Evolutionary conservation across 2,329 filamentous ascomycete species (phyloP).

Genomic region (Ustulina deusta): DNA sequence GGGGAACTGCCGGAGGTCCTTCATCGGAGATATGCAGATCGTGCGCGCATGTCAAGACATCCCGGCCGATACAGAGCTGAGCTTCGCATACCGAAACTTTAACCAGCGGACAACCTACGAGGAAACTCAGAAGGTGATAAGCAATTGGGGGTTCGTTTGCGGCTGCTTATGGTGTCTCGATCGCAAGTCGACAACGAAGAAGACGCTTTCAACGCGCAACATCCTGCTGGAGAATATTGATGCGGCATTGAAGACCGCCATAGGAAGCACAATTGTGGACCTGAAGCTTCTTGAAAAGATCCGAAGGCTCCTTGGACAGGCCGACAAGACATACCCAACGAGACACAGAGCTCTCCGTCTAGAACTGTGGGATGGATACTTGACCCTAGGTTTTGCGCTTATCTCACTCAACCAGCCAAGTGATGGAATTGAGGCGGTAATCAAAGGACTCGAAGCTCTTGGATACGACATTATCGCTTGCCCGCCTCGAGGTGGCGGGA

Average conservation of each 20-base stretch:
- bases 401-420: neutral
- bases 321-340: slow-evolving; percentile 45
- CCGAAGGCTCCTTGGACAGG: slow-evolving; percentile 36
- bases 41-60: slow-evolving; percentile 61
- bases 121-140: slow-evolving; percentile 49
- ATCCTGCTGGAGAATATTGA: slow-evolving; percentile 23
- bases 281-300: slow-evolving; percentile 20
- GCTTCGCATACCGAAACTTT: slow-evolving; percentile 54
- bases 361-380: slow-evolving; percentile 40
- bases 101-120: slow-evolving; percentile 43
- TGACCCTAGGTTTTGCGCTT: neutral
- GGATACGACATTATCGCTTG: slow-evolving; percentile 44
- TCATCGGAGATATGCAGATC: slow-evolving; percentile 67
- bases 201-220: slow-evolving; percentile 37
- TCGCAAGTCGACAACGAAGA: slow-evolving; percentile 40
- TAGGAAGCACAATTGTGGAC: neutral
- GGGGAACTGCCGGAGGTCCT: slow-evolving; percentile 59
- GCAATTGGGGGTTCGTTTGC: slow-evolving; percentile 58
- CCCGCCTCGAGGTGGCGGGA: slow-evolving; percentile 34
- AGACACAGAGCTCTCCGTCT: slow-evolving; percentile 27
- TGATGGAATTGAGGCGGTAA: slow-evolving; percentile 38
- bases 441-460: slow-evolving; percentile 46
- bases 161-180: slow-evolving; percentile 55
- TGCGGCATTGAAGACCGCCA: neutral
- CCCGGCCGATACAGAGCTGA: slow-evolving; percentile 58